Evolutionary conservation across 345 rosid species (phyloP), one percentile per base, ranked within the genome.

Genomic region (Eucalyptus cloeziana): DNA sequence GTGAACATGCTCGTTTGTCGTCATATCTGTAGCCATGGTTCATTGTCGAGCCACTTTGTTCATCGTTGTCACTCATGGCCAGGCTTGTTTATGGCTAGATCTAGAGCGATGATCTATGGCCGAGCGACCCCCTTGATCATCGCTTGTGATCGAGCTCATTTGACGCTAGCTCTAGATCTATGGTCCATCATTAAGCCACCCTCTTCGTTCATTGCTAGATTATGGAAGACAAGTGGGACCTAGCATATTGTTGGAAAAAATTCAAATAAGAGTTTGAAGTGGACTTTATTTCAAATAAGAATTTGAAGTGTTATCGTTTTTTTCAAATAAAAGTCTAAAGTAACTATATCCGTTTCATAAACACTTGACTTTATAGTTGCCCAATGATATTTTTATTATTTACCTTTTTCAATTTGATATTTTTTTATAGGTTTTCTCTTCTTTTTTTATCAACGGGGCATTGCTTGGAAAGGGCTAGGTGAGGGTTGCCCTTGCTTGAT

Each of bases 221-320:
- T 13, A 27, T 13, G 69, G 8, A 60, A 60, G 69, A 60, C 1
- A 60, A 2, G 16, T 15, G 67, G 1, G 69, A 30, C 31, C 8
- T 27, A 27, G 33, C 16, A 27, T 27, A 27, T 13, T 60, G 15
- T 60, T 60, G 1, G 3, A 0, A 21, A 52, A 52, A 3, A 3
- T 0, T 52, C 9, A 52, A 52, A 19, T 19, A 19, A 51, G 9
- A 7, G 4, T 51, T 3, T 7, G 9, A 51, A 51, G 9, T 17
- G 4, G 0, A 6, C 0, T 16, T 6, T 17, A 16, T 17, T 51
- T 17, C 0, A 51, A 51, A 51, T 51, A 17, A 17, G 7, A 17
- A 51, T 7, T 7, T 51, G 0, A 51, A 51, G 3, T 51, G 22
- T 51, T 7, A 7, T 51, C 9, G 7, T 51, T 51, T 51, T 51